These are phyloP conservation scores for Combretum micranthum DNA, from an alignment of 345 rosid species.

Conservation along the genomic window DNA sequence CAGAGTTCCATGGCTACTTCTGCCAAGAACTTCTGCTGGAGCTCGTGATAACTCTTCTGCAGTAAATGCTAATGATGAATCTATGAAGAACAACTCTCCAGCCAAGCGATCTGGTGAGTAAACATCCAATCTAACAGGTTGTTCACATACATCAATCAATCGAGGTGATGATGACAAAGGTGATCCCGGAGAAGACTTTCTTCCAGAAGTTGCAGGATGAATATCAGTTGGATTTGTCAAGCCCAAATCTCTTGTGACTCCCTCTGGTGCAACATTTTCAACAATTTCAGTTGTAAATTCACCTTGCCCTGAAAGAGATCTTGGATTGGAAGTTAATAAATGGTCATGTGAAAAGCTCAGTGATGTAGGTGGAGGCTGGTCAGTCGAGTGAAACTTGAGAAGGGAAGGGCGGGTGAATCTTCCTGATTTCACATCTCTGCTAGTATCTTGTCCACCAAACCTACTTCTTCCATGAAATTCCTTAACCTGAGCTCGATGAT, in stretches of 20 bases:
- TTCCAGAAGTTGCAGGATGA: slow-evolving; percentile 52
- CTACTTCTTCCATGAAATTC: slow-evolving; percentile 53
- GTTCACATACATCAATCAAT: slow-evolving; percentile 51
- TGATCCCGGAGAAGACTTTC: slow-evolving; percentile 72
- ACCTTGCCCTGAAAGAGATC: slow-evolving; percentile 66
- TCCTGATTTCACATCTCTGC: slow-evolving; percentile 50
- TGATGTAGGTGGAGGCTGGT: slow-evolving; percentile 48
- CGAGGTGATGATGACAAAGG: slow-evolving; percentile 73
- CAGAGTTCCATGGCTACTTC: slow-evolving; percentile 94
- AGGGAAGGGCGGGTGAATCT: slow-evolving; percentile 54
- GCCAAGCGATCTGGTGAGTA: slow-evolving; percentile 93
- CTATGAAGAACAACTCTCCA: slow-evolving; percentile 82
- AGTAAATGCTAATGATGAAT: slow-evolving; percentile 63
- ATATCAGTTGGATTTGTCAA: slow-evolving; percentile 45
- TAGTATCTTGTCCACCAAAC: slow-evolving; percentile 34
- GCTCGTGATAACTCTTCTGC: slow-evolving; percentile 93
- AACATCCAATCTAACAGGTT: slow-evolving; percentile 67
- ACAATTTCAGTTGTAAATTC: slow-evolving; percentile 47
- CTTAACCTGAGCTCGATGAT: slow-evolving; percentile 52
- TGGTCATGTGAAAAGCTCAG: slow-evolving; percentile 86
- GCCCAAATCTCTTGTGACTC: slow-evolving; percentile 23
- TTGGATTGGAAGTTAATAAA: slow-evolving; percentile 76
- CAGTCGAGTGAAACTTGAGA: slow-evolving; percentile 58
- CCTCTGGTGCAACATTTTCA: slow-evolving; percentile 38
- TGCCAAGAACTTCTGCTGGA: slow-evolving; percentile 98